phyloP scores from a whole-genome alignment of 768 basidiomycete genomes.

The Gyrodon lividus region DNA sequence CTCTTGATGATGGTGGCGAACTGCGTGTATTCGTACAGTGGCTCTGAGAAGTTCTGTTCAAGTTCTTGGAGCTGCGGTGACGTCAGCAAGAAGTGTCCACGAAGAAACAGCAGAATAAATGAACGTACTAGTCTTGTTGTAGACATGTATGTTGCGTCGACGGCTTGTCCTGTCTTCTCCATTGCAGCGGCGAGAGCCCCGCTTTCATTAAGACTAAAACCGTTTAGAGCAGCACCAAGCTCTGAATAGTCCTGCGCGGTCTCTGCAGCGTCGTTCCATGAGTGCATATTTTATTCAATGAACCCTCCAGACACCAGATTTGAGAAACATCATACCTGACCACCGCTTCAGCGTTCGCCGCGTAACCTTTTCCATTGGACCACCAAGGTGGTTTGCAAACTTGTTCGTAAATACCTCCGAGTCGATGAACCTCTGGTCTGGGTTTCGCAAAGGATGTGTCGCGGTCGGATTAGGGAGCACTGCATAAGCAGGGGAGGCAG shows the following conservation, averaged over 20 bases:
- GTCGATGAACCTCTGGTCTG: constrained; percentile 94
- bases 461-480: constrained; percentile 88
- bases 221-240: constrained; percentile 88
- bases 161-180: constrained; percentile 96
- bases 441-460: constrained; percentile 83
- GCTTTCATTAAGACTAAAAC: constrained; percentile 86
- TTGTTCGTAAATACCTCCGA: constrained; percentile 95
- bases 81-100: constrained; percentile 9
- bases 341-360: constrained; percentile 90
- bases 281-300: constrained; percentile 2
- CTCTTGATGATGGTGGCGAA: constrained; percentile 95
- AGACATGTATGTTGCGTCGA: constrained; percentile 90
- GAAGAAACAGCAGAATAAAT: background rate
- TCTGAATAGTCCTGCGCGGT: constrained; percentile 86
- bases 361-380: constrained; percentile 96
- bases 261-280: constrained; percentile 43
- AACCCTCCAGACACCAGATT: constrained; percentile 3
- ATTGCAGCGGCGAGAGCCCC: constrained; percentile 75
- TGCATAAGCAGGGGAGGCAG: constrained; percentile 69
- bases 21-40: constrained; percentile 92
- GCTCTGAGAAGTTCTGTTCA: constrained; percentile 94
- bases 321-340: constrained; percentile 60
- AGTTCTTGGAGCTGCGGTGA: constrained; percentile 78
- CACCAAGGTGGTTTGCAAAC: constrained; percentile 88
- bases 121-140: constrained; percentile 79